Evolutionary conservation across 306 rosid genomes (phyloP).

Genomic region (Vachellia pachyceras): DNA sequence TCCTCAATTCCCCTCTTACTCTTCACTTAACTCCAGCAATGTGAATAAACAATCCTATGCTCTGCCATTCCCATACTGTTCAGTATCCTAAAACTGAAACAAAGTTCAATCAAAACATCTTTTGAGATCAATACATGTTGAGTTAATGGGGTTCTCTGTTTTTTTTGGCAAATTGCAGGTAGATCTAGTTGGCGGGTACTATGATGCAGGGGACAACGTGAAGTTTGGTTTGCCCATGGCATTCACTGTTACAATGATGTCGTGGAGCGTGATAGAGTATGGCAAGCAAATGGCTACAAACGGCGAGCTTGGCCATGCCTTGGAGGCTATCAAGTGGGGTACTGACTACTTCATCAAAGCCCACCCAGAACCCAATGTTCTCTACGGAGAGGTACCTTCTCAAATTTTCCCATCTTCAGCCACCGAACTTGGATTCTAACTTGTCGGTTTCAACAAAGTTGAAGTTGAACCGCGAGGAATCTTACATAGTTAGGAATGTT

Average conservation of each 20-base stretch:
- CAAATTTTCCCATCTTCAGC: constrained; percentile 8
- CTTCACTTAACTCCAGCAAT: neutral
- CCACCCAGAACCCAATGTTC: constrained; percentile 84
- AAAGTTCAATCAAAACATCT: neutral
- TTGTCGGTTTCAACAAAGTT: neutral
- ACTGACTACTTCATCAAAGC: constrained; percentile 95
- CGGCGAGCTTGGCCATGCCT: constrained; percentile 89
- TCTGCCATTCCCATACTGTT: neutral
- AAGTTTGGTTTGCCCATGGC: constrained; percentile 98
- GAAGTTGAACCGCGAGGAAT: constrained; percentile 2
- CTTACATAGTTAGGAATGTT: neutral
- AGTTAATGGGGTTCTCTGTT: neutral
- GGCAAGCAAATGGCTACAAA: constrained; percentile 76
- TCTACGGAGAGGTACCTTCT: constrained; percentile 83
- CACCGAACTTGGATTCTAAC: neutral
- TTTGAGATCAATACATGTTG: neutral
- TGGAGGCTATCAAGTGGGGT: constrained; percentile 96
- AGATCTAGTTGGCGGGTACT: constrained; percentile 95
- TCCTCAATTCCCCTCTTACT: too few relatives aligned
- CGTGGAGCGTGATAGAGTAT: constrained; percentile 93
- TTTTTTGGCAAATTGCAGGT: constrained; percentile 52
- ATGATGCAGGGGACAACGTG: constrained; percentile 98
- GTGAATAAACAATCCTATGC: neutral
- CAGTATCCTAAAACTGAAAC: too few relatives aligned
- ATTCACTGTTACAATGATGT: constrained; percentile 93